A percentile compares a stretch with the other conserved stretches of the same genome.
Conservation (phyloP, 768 basidiomycete species). For the Asterophora lycoperdoides region DNA sequence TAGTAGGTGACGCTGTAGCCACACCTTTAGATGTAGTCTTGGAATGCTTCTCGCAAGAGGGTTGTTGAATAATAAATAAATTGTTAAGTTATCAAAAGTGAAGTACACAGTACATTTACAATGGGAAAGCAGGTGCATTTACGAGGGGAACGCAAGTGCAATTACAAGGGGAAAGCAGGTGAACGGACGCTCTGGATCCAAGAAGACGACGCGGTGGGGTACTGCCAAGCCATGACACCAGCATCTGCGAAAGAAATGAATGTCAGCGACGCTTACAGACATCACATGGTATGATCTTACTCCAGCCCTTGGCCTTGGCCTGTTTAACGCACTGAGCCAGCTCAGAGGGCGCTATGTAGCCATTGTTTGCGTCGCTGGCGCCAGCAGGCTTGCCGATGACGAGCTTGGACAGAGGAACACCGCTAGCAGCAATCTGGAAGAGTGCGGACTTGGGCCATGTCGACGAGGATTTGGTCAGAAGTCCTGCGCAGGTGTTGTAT, state of each 20-base stretch:
- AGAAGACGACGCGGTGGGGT: conserved; percentile 34
- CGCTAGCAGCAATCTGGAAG: conserved; percentile 54
- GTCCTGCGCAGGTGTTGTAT: conserved; percentile 56
- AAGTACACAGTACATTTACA: no score
- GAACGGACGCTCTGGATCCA: conserved; percentile 40
- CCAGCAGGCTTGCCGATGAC: conserved; percentile 70
- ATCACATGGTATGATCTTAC: conserved; percentile 32
- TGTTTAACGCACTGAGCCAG: conserved; percentile 56
- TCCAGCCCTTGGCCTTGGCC: conserved; percentile 60
- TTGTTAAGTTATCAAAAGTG: no score
- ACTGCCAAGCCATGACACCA: conserved; percentile 33
- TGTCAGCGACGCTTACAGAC: not conserved
- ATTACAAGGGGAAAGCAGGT: conserved; percentile 32
- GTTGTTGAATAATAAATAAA: no score
- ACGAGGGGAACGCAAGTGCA: no score
- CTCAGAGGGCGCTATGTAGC: conserved; percentile 53
- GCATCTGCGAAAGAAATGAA: conserved; percentile 18
- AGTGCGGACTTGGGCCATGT: conserved; percentile 57
- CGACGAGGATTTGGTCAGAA: conserved; percentile 53
- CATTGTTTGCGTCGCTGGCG: conserved; percentile 46
- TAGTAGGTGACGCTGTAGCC: no score
- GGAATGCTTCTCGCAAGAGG: no score
- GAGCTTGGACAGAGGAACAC: conserved; percentile 56
- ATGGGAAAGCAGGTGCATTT: no score
- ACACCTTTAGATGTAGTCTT: no score